Evolutionary conservation across 2,329 filamentous ascomycete genomes (phyloP), one percentile per base, ranked within the genome.

Genomic region (Cladosporium sp.): DNA sequence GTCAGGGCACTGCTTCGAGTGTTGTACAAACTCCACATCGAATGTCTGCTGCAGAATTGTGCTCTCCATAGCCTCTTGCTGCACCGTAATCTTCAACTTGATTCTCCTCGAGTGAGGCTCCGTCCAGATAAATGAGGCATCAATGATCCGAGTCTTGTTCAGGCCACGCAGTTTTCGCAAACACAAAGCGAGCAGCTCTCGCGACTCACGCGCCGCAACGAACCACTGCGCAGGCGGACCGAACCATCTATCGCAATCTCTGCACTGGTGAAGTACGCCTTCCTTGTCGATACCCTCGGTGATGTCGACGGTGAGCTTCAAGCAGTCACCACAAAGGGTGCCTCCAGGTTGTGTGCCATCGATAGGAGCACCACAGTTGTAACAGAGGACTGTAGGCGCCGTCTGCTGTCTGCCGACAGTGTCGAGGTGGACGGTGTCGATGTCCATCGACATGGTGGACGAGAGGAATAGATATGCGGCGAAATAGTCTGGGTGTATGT

Each of bases 51-150:
- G 94, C 68, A 99, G 72, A 60, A 88, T 87, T 9, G 84, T 85
- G 38, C 83, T 84, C 67, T 87, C 79, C 67, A 82, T 84, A 42
- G 83, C 83, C 72, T 87, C 83, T 65, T 85, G 82, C 71, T 97
- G 94, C 50, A 97, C 88, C 0, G 94, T 97, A 74, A 99, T 88
- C 80, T 97, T 97, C 74, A 97, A 87, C 77, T 92, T 95, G 64
- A 97, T 83, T 72, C 94, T 83, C 70, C 91, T 83, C 68, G 92
- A 97, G 78, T 99, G 94, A 11, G 94, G 93, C 75, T 99, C 94
- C 1, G 94, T 99, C 94, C 94, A 99, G 71, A 97, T 89, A 72
- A 97, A 99, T 69, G 86, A 89, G 49, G 94, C 94, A 73, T 99
- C 94, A 69, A 97, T 92, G 69, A 99, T 94, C 62, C 94, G 84